Conservation (phyloP, 2,329 filamentous ascomycete species). For the Trichoderma afroharzianum region DNA sequence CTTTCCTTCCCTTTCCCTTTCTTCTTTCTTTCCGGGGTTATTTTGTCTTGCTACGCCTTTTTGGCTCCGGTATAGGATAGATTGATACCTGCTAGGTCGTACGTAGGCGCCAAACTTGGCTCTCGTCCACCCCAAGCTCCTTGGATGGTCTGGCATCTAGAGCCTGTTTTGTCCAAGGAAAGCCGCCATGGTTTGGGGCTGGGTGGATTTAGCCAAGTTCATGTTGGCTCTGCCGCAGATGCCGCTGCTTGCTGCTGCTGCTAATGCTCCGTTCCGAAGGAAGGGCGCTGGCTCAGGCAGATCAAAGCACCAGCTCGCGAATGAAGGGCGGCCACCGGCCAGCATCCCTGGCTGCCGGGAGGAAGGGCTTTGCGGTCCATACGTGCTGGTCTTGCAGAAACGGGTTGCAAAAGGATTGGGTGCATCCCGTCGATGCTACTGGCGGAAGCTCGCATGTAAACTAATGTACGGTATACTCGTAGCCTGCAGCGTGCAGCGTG, state of each 20-base stretch:
- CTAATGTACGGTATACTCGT: background rate
- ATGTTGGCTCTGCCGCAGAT: slow-evolving; percentile 4
- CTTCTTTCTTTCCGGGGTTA: background rate
- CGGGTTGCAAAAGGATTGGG: background rate
- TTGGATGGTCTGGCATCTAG: background rate
- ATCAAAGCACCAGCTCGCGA: background rate
- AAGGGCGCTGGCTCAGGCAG: background rate
- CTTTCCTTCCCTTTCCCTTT: background rate
- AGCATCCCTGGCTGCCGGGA: background rate
- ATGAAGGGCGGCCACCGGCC: background rate
- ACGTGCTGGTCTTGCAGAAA: too few relatives aligned
- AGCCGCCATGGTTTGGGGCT: background rate
- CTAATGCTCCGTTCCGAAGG: background rate
- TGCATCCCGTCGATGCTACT: background rate
- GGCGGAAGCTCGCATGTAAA: background rate
- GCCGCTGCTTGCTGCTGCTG: background rate
- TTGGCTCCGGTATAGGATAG: too few relatives aligned
- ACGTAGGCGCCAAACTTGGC: background rate
- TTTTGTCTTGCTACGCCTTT: background rate
- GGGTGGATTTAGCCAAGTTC: background rate
- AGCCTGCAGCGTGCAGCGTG: background rate
- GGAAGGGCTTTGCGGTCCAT: background rate
- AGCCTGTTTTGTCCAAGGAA: background rate
- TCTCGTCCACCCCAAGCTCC: background rate
- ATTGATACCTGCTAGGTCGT: too few relatives aligned